Base-by-base conservation (phyloP, 2,329 filamentous ascomycete genomes). In the Madurella mycetomatis region DNA sequence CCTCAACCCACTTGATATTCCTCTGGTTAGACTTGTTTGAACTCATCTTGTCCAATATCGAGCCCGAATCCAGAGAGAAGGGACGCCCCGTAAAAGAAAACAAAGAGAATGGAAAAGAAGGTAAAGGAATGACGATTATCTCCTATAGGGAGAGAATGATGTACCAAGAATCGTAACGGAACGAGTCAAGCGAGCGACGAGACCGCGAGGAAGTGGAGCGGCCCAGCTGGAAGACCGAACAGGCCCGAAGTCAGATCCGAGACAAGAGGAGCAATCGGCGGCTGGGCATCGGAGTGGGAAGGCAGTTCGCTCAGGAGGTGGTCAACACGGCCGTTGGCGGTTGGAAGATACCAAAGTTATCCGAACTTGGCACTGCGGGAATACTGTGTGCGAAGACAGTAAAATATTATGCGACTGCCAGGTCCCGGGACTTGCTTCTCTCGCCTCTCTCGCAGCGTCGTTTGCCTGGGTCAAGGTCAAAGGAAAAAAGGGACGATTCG, bases 1-100 rank as follows among this genome's bases (percentile, higher is more conserved):
- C 64, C 64, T 67, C 65, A 44, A 67, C 65, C 65, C 65, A 67
- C 51, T 66, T 67, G 45, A 67, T 65, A 55, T 66, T 67, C 46
- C 62, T 58, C 55, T 61, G 57, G 53, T 52, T 62, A 34, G 57
- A 56, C 40, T 49, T 49, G 25, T 25, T 25, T 16, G 56, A 49
- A 18, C 52, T 55, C 56, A 58, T 58, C 17, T 32, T 48, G 41
- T 25, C 30, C 31, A 40, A 30, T 31, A n/a, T 11, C 47, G 16
- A 16, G 25, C 19, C 16, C 9, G 25, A 11, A 40, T 17, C 40
- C 30, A 47, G n/a, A 15, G 7, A 44, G n/a, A 37, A 25, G 18
- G 30, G 25, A 25, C 25, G 4, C 25, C 25, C 25, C 25, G 4
- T 25, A 4, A 7, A 25, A 25, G 25, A 25, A 34, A 7, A 12